Conservation (phyloP, 805 yeast species). For the Yarrowia sp. region DNA sequence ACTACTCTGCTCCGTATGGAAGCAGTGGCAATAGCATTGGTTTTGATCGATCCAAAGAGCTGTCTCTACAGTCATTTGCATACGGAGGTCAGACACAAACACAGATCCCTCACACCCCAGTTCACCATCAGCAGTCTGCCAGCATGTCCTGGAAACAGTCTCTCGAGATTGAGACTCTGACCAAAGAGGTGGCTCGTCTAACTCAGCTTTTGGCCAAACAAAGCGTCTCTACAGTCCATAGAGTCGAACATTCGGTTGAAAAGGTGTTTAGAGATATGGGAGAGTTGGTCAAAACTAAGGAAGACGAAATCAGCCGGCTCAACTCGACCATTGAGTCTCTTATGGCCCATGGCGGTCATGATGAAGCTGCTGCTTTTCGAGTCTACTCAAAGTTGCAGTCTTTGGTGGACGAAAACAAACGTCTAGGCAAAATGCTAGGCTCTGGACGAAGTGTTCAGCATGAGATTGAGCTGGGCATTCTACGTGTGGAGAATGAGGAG, state of each 20-base stretch:
- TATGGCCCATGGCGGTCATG: not conserved
- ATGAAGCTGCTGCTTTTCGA: constrained; percentile 10
- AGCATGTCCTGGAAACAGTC: constrained; percentile 11
- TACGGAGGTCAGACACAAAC: constrained; percentile 8
- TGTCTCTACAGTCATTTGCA: constrained; percentile 18
- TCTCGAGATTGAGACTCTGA: constrained; percentile 8
- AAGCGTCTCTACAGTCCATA: not conserved
- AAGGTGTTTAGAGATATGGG: constrained; percentile 25
- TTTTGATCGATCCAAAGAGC: constrained; percentile 15
- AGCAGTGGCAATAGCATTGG: constrained; percentile 12
- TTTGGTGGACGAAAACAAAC: constrained; percentile 13
- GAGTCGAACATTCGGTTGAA: constrained; percentile 10
- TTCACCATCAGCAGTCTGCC: constrained; percentile 4
- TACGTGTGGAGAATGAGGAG: constrained; percentile 18
- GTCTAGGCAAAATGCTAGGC: constrained; percentile 16
- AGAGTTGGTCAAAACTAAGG: constrained; percentile 15
- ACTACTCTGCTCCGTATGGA: constrained; percentile 23
- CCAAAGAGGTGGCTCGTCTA: constrained; percentile 20
- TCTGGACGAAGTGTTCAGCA: constrained; percentile 6
- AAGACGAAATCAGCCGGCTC: constrained; percentile 12
- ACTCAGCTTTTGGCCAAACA: constrained; percentile 2
- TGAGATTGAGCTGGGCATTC: constrained; percentile 29
- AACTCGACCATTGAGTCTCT: constrained; percentile 21
- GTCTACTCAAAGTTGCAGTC: constrained; percentile 21
- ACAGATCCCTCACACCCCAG: not conserved